Base-by-base conservation (phyloP, 306 rosid species). In the Cicer chorassanicum region DNA sequence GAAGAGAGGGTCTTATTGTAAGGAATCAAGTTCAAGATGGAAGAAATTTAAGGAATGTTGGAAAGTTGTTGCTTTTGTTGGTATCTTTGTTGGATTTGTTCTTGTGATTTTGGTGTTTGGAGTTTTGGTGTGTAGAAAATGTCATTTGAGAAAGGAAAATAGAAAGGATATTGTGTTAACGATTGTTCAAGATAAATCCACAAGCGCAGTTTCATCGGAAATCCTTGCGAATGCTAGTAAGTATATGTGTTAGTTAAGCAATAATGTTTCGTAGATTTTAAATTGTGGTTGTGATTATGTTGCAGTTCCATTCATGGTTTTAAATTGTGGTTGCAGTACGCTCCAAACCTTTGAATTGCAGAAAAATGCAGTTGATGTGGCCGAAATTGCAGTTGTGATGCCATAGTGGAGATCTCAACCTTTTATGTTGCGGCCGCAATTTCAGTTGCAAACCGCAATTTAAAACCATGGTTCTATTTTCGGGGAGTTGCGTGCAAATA, bases 191-290 rank as follows among this genome's bases (percentile, higher is more conserved):
- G 92, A 83, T 65, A 87, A 78, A 74, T 77, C 89, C 16, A 76
- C 87, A 54, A 53, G 81, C 8, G 85, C 85, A 14, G 82, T 87
- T 86, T 89, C 91, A 49, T 87, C 98, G 5, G 91, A 89, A 50
- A 57, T 88, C 68, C 78, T 91, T 56, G 84, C 96, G 21, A 91
- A 50, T 83, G 93, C 97, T 60, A 88, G 98, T 91, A 84, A 91
- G 98, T 93, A 12, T 29, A 19, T 12, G 15, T 39, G n/a, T 43
- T 43, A 19, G 54, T n/a, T 54, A 10, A 64, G 74, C 24, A 57
- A 67, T 21, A 14, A 19, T 68, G 34, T 67, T 41, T 11, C 16
- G 0, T 16, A 6, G 9, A 38, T 65, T 65, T 62, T 62, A 38
- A n/a, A 40, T 38, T n/a, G 46, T 8, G 24, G 68, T 14, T 61